Evolutionary conservation across 352 stramenopile species (phyloP), one percentile per base, ranked within the genome.

Genomic region (Phytophthora tentaculata): DNA sequence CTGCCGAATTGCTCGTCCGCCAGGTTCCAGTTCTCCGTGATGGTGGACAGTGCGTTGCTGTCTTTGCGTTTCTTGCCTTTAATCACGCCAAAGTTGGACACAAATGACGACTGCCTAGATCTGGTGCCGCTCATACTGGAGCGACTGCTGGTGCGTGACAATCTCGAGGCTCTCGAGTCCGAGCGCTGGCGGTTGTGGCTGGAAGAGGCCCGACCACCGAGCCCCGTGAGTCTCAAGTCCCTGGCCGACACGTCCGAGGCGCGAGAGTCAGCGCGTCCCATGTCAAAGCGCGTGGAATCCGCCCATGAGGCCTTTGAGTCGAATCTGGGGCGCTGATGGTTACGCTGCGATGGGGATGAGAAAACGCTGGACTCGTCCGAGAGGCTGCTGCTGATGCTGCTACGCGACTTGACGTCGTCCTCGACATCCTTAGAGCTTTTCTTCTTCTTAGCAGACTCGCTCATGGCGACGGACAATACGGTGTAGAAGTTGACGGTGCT

Each of bases 11-110:
- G 77, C 48, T 94, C 86, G 60, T 96, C 84, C 0, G 75, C 72
- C 49, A 94, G 49, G 61, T 94, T 93, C 86, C 86, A 94, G 69
- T 92, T 87, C 79, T 94, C 86, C n/a, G 86, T 94, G 55, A 94
- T 96, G 7, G 84, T 96, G 26, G 84, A 96, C 55, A 93, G 71
- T 32, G 88, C 81, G 43, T 84, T 89, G 73, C 82, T 93, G 50
- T 90, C 85, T 44, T 84, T 90, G 56, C 76, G 84, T 48, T 77
- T 77, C 50, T 74, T 77, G 23, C 68, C 70, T 61, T 86, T 89
- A 13, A 74, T 89, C 17, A 89, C 79, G 0, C 85, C 82, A 69
- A 94, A 91, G 53, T 92, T 93, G 43, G 84, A 94, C 57, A 92
- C 85, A 54, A 92, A 93, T 10, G 86, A 92, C 60, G 77, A 84